phyloP scores from a whole-genome alignment of 352 stramenopile species.

The Phytopythium vexans region DNA sequence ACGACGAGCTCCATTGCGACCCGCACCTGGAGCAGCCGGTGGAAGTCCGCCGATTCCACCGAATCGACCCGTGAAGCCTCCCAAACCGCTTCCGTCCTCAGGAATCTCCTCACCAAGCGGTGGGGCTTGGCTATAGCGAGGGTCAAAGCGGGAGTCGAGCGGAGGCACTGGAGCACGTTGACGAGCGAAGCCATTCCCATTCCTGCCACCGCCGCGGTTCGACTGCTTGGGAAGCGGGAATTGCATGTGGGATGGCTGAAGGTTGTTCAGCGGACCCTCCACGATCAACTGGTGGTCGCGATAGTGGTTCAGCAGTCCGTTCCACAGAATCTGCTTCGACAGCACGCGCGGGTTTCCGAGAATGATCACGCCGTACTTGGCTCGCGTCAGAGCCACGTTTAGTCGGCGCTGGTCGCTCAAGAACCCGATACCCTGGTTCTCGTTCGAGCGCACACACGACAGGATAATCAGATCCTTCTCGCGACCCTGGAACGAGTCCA shows the following conservation, averaged over 20 bases:
- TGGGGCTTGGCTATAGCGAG: constrained; percentile 64
- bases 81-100: constrained; percentile 2
- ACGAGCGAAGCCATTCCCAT: constrained; percentile 31
- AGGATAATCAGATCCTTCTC: constrained; percentile 99
- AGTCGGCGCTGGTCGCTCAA: constrained; percentile 96
- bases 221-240: constrained; percentile 83
- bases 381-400: constrained; percentile 98
- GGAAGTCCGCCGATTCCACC: constrained; percentile 4
- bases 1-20: constrained; percentile 19
- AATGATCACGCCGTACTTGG: constrained; percentile 98
- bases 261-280: constrained; percentile 96
- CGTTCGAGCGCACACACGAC: constrained; percentile 98
- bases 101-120: constrained; percentile 16
- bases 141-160: constrained; percentile 83
- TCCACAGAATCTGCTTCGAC: constrained; percentile 97
- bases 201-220: constrained; percentile 26
- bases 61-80: constrained; percentile 37
- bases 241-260: constrained; percentile 96
- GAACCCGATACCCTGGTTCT: constrained; percentile 99
- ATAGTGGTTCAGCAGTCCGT: constrained; percentile 96
- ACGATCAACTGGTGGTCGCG: constrained; percentile 94
- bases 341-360: constrained; percentile 97
- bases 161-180: constrained; percentile 58
- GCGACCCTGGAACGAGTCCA: constrained; percentile 99
- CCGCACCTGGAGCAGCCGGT: background rate